phyloP scores from a whole-genome alignment of 768 basidiomycete species.

The Tylopilus vinaceipallidus region DNA sequence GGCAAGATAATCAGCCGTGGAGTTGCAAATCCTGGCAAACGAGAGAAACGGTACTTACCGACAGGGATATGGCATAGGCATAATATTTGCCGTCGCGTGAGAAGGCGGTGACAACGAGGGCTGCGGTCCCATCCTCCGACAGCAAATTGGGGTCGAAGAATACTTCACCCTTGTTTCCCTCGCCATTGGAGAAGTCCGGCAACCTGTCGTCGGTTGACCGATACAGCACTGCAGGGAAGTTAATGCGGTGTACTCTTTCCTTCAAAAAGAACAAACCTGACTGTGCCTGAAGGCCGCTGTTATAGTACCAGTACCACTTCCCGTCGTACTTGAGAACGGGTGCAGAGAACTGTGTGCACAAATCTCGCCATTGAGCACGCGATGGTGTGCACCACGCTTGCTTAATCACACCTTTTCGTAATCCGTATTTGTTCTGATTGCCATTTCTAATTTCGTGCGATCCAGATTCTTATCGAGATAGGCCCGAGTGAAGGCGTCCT shows the following conservation, averaged over 20 bases:
- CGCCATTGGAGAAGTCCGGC: slow-evolving; percentile 50
- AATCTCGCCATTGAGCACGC: neutral
- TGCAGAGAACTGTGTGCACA: slow-evolving; percentile 62
- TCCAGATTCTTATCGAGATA: slow-evolving; percentile 67
- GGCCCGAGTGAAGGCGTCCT: slow-evolving; percentile 54
- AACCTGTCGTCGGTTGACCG: slow-evolving; percentile 53
- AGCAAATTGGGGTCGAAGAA: slow-evolving; percentile 83
- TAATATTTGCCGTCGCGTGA: slow-evolving; percentile 67
- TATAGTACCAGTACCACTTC: slow-evolving; percentile 81
- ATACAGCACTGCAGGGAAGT: slow-evolving; percentile 48
- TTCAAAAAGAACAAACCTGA: slow-evolving; percentile 30
- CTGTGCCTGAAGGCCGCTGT: slow-evolving; percentile 75
- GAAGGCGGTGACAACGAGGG: slow-evolving; percentile 57
- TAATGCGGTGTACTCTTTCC: neutral
- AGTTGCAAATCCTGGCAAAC: slow-evolving; percentile 1
- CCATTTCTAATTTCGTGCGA: slow-evolving; percentile 53
- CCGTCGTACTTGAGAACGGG: slow-evolving; percentile 62
- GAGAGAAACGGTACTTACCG: slow-evolving; percentile 41
- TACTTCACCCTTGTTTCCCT: slow-evolving; percentile 55
- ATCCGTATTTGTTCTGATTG: slow-evolving; percentile 53
- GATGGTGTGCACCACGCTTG: neutral
- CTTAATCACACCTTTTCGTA: slow-evolving; percentile 42
- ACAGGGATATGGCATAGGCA: slow-evolving; percentile 74
- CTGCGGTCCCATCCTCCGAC: slow-evolving; percentile 68
- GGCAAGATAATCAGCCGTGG: neutral